Conservation (phyloP, 225 moss, liverwort and hornwort genomes). For the Takakia lepidozioides region DNA sequence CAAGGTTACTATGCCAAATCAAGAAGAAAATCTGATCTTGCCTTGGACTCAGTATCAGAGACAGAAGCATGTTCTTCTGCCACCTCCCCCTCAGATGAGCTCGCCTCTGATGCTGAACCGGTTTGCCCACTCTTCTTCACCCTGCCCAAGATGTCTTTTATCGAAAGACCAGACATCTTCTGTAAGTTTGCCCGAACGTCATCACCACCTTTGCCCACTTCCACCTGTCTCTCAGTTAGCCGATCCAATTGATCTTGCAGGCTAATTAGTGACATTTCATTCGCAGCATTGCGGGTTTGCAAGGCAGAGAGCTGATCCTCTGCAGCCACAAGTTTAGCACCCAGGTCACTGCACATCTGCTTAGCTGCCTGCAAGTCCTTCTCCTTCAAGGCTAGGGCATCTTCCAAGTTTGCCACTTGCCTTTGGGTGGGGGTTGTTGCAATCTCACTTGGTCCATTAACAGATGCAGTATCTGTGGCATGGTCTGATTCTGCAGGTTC, state of each 20-base stretch:
- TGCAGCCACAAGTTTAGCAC: conserved; percentile 39
- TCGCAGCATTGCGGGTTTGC: conserved; percentile 44
- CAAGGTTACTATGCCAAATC: no score
- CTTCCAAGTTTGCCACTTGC: conserved; percentile 28
- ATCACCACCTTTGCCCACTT: conserved; percentile 21
- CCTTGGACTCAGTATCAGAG: conserved; percentile 77
- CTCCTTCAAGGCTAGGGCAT: conserved; percentile 37
- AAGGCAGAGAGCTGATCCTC: conserved; percentile 39
- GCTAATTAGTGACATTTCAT: conserved; percentile 39
- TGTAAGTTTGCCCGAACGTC: conserved; percentile 19
- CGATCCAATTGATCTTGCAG: conserved; percentile 59
- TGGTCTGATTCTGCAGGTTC: conserved; percentile 23
- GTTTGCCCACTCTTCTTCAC: conserved; percentile 11
- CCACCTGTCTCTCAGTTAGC: conserved; percentile 31
- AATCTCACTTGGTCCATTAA: conserved; percentile 10
- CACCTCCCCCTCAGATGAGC: conserved; percentile 55
- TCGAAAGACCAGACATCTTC: conserved; percentile 32
- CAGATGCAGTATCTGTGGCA: conserved; percentile 15
- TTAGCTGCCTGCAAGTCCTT: conserved; percentile 53
- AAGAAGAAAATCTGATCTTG: no score
- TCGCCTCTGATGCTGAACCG: conserved; percentile 30
- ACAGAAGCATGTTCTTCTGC: conserved; percentile 52
- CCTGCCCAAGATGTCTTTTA: conserved; percentile 31
- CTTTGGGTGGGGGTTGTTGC: conserved; percentile 14
- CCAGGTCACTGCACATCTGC: conserved; percentile 37